A percentile compares a stretch with the other conserved stretches of the same genome.
These are phyloP conservation scores for Elaphomyces granulatus DNA, from an alignment of 495 filamentous ascomycete species.

Conservation along the genomic window DNA sequence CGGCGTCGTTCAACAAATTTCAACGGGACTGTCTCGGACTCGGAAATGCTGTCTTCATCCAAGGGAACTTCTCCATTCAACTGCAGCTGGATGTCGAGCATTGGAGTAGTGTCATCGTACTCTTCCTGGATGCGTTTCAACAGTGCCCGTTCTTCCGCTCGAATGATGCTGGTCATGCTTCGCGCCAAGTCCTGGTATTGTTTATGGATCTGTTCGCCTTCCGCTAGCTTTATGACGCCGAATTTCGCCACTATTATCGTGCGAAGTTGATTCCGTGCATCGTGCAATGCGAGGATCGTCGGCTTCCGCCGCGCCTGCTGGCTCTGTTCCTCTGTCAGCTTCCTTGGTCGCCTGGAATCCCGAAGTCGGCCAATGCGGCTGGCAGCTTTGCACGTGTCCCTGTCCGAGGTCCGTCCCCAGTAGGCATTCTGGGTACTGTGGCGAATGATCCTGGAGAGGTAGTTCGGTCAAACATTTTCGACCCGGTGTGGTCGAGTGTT, in stretches of 20 bases:
- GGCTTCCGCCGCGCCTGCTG: neutral
- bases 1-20: too few relatives aligned
- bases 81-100: too few relatives aligned
- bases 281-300: conserved; percentile 4
- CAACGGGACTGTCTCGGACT: too few relatives aligned
- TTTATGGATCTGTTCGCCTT: conserved; percentile 6
- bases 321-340: conserved; percentile 2
- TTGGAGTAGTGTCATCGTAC: conserved; percentile 4
- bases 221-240: conserved; percentile 3
- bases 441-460: conserved; percentile 9
- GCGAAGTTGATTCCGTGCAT: conserved; percentile 1
- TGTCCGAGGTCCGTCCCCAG: conserved; percentile 3
- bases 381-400: conserved; percentile 3
- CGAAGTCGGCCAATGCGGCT: conserved; percentile 6
- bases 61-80: too few relatives aligned
- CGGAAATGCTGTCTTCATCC: too few relatives aligned
- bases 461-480: conserved; percentile 8
- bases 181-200: conserved; percentile 4
- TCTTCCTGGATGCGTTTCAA: conserved; percentile 3
- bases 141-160: conserved; percentile 3
- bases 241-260: conserved; percentile 4
- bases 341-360: conserved; percentile 2
- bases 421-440: conserved; percentile 9
- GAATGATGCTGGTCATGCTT: conserved; percentile 1
- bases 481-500: conserved; percentile 6